Base-by-base conservation (phyloP, 2,329 filamentous ascomycete species). In the Setomelanomma holmii region DNA sequence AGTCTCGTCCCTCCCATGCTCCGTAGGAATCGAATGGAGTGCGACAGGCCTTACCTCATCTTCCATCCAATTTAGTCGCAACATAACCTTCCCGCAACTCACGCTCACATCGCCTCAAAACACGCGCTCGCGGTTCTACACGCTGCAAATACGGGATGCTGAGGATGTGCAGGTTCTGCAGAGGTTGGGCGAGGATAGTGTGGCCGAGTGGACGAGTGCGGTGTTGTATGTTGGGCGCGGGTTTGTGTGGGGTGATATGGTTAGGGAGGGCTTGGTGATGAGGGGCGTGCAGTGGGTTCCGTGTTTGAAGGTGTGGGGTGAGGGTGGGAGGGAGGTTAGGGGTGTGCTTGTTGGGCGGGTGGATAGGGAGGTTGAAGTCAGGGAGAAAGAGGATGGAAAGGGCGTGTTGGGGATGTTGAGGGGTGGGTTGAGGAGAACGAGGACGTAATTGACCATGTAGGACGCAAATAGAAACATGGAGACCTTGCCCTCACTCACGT, bases 11-110 rank as follows among this genome's bases (percentile, higher is more conserved):
- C 80, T 99, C 11, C 95, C 95, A 1, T 84, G 90, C 17, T 80
- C 78, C 14, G 88, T 89, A 22, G 80, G 81, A 33, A 85, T 97
- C 10, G 95, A 99, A 77, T 99, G 93, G 93, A 88, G 90, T 61
- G 87, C 88, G 51, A 69, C 85, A 3, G 89, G 90, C 0, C 73
- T 89, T 5, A 51, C 60, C 0, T 38, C 39, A 12, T 5, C 23
- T 5, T 40, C 40, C 1, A 41, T 59, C 38, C 17, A 33, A 2
- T 40, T 33, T 17, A 12, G 21, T 6, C 38, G 21, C 55, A 8
- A 12, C 23, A 16, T 6, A n/a, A 6, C 40, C 10, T 30, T 10
- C 14, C 27, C 27, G 27, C 27, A 30, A 10, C 27, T 30, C 27
- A 30, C 27, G 27, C 27, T 30, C 10, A 30, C 27, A 6, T 10